Evolutionary conservation across 2,329 filamentous ascomycete species (phyloP).

Genomic region (Sporothrix euskadiensis): DNA sequence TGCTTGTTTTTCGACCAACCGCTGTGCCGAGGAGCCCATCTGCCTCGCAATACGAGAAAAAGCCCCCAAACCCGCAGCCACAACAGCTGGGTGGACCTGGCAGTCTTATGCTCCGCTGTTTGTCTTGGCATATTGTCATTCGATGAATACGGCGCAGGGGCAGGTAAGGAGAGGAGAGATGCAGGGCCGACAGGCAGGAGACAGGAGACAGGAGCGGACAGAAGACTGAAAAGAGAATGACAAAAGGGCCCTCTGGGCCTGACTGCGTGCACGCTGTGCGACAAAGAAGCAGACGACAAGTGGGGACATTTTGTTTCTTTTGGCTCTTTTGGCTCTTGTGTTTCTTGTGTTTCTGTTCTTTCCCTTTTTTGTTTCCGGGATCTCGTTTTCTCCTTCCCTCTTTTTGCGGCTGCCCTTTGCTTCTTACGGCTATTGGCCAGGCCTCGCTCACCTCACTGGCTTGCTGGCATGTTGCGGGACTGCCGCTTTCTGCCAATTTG

Average conservation of each 20-base stretch:
- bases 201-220: not conserved
- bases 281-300: not conserved
- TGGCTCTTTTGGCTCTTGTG: too few species aligned
- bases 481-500: not conserved
- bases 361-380: not conserved
- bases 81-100: not conserved
- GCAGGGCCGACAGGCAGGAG: not conserved
- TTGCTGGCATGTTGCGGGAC: not conserved
- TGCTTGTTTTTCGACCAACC: not conserved
- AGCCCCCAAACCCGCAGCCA: not conserved
- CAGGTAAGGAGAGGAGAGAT: not conserved
- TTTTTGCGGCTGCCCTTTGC: not conserved
- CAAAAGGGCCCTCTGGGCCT: not conserved
- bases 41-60: slow-evolving; percentile 13
- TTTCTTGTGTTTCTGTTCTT: too few species aligned
- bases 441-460: not conserved
- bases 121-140: slow-evolving; percentile 25
- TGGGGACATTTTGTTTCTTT: not conserved
- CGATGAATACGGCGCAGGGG: not conserved
- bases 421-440: not conserved
- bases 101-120: not conserved
- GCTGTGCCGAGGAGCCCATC: not conserved
- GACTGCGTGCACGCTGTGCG: not conserved
- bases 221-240: not conserved
- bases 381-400: not conserved